Evolutionary conservation across 2,329 filamentous ascomycete genomes (phyloP), one percentile per base, ranked within the genome.

Genomic region (Fusarium miscanthi): DNA sequence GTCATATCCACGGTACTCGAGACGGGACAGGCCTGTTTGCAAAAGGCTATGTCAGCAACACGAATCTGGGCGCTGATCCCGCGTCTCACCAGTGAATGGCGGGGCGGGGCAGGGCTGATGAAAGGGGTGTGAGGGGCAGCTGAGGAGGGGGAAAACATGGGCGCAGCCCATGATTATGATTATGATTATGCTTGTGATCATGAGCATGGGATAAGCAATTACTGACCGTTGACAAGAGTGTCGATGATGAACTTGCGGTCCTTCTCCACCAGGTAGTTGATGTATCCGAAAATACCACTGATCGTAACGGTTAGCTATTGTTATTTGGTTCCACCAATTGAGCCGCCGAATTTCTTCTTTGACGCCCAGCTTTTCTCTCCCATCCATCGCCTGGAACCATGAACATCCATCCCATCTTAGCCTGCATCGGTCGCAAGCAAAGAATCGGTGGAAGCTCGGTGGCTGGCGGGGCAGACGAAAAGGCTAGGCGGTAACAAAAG

Each of bases 231-330:
- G 84, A 98, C 93, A 78, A 99, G 89, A 72, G 95, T 98, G 83
- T 98, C 92, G 81, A 98, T 89, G 83, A 98, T 97, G 86, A 93
- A 97, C 85, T 94, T 95, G 84, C 96, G 91, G 87, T 98, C 95
- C 90, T 97, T 98, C 89, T 98, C 96, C 83, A 98, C 94, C 83
- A 98, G 88, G 86, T 98, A 98, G 88, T 98, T 98, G 87, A 98
- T 94, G 89, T 98, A 98, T 80, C 95, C 95, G 87, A 98, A 97
- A 85, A 96, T 97, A 84, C 94, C 94, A 91, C 93, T 95, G 74
- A 52, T 69, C 66, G 68, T 65, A 70, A 69, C 49, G 53, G 72
- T 82, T 74, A 81, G 80, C 74, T 42, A 63, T 40, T 56, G 35
- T 60, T 38, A 23, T 54, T 62, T 59, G 33, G 14, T 59, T 62